Conservation (phyloP, 257 asterid species). For the Solanum acaule region DNA sequence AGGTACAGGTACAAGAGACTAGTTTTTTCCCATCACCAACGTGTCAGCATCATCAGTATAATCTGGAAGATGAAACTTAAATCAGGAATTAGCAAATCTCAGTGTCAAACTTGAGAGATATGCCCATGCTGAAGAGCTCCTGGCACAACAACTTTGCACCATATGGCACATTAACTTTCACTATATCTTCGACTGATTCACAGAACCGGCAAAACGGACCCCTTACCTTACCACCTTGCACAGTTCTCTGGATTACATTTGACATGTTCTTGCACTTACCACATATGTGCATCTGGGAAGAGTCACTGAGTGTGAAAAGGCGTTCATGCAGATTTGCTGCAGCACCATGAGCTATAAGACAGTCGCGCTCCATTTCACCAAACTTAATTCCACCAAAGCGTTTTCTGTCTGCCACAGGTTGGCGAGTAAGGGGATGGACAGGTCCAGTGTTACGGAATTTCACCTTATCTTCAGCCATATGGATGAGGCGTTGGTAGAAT, state of each 20-base stretch:
- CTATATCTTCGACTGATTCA: constrained; percentile 64
- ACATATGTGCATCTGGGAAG: constrained; percentile 82
- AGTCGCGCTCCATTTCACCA: constrained; percentile 95
- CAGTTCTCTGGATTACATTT: constrained; percentile 58
- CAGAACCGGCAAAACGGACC: constrained; percentile 87
- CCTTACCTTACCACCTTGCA: constrained; percentile 62
- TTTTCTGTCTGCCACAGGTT: constrained; percentile 94
- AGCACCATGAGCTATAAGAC: constrained; percentile 91
- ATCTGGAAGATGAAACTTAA: background rate
- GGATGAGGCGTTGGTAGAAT: constrained; percentile 79
- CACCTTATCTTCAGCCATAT: constrained; percentile 96
- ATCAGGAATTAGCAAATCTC: constrained; percentile 41
- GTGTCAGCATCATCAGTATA: background rate
- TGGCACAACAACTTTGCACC: constrained; percentile 87
- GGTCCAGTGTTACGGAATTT: constrained; percentile 84
- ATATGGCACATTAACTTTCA: constrained; percentile 71
- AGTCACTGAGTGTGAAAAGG: constrained; percentile 85
- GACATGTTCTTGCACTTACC: constrained; percentile 70
- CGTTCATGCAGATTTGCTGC: constrained; percentile 82
- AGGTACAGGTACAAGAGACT: background rate
- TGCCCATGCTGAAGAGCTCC: constrained; percentile 93
- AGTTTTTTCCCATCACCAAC: background rate
- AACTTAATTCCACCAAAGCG: constrained; percentile 88
- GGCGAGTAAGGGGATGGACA: constrained; percentile 94
- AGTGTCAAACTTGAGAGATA: constrained; percentile 76